Base-by-base conservation (phyloP, 73 alveolate species). In the Paramecium primaurelia region DNA sequence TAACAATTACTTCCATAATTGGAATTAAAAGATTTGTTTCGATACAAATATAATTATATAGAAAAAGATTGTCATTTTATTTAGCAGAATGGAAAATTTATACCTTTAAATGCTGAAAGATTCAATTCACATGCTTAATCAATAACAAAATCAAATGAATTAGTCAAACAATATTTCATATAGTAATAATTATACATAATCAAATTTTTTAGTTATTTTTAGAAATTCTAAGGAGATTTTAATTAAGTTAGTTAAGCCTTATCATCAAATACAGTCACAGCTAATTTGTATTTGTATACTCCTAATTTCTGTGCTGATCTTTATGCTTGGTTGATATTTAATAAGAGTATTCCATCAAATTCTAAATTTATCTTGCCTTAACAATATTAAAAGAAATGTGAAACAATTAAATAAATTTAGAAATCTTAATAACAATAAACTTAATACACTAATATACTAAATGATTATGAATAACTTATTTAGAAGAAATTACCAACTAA, bases 61-160 rank as follows among this genome's bases (percentile, higher is more conserved):
- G 88, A 75, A 75, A 75, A 60, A 40, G 88, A 75, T 30, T 37
- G 88, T 36, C 49, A 37, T 75, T 75, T 75, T 75, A 22, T 37
- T 32, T 12, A 37, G 8, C 36, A 34, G 18, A 40, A 75, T 37
- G 68, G 60, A 75, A 75, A 75, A 45, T 75, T 30, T 6, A 10
- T 37, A 12, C 88, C 88, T 9, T 14, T 34, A 8, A 60, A 75
- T 20, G 36, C 42, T 10, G 49, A 37, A 37, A 75, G 60, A 26
- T 75, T 75, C 20, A 37, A 34, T 11, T 32, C 22, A 3, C 88
- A 75, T 75, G 28, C 58, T 75, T 26, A 75, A 40, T 75, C n/a
- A 16, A 34, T 75, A 14, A 34, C 42, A 9, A 75, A 75, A 11
- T n/a, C 58, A 2, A 75, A 30, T 40, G 68, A 34, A 4, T 32